Base-by-base conservation (phyloP, 306 rosid genomes). In the Comarum palustre region DNA sequence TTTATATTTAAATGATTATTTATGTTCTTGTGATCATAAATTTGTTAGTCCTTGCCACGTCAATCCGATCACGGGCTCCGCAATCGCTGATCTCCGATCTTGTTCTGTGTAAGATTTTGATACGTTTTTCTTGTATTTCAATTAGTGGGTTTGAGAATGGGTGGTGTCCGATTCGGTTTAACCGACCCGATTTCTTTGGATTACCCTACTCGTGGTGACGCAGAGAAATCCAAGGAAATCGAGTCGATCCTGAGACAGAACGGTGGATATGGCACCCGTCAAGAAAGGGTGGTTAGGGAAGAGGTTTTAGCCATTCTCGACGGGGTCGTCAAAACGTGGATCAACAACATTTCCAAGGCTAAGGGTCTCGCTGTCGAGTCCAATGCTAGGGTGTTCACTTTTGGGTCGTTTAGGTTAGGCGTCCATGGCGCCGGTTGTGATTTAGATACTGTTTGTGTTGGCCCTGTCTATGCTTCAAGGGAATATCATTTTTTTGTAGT, bases 341-440 rank as follows among this genome's bases (percentile, higher is more conserved):
- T 87, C n/a, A 93, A 90, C 72, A 69, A 78, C 46, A 80, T 93
- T 58, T 85, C 92, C 78, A 90, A 94, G 67, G 87, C 94, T 1
- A 93, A 86, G 84, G 97, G 97, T 77, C 77, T 93, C 80, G 87
- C 82, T 75, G 97, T 90, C 65, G 96, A 90, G 81, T 97, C 97
- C 71, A 93, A 93, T 80, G 98, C 97, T 69, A 93, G 85, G 90
- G 91, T 93, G 82, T 90, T 93, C 82, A 90, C 94, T 27, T 93
- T 87, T 69, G 97, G 98, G 59, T 90, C 98, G 54, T 93, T 87
- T 78, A 86, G 97, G 34, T 79, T 93, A 27, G 97, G 98, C 94
- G 97, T 93, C 63, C 97, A 91, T 85, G 94, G 97, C 66, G 95
- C 97, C 29, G 96, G 97, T 66, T 96, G 96, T 25, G 98, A 93